These are phyloP conservation scores for Jimgerdemannia flammicorona DNA, from an alignment of 192 early-diverging fungal genomes.

Conservation along the genomic window DNA sequence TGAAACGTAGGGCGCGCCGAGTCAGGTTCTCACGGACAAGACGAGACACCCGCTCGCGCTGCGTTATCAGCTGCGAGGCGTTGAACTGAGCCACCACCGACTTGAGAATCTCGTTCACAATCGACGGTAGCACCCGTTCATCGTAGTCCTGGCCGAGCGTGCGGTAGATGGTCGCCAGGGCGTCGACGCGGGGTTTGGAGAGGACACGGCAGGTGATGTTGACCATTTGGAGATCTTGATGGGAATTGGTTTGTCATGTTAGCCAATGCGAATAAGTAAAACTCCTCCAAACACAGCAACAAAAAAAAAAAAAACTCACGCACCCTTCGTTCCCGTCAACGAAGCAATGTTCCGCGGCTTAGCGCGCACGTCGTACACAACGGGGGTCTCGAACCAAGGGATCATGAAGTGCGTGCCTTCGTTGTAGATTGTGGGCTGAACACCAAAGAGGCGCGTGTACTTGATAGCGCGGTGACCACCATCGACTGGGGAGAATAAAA, in stretches of 20 bases:
- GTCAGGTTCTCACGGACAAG: slow-evolving; percentile 86
- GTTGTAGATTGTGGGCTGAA: slow-evolving; percentile 77
- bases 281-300: background rate
- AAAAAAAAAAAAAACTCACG: background rate
- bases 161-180: slow-evolving; percentile 81
- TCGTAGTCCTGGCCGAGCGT: slow-evolving; percentile 93
- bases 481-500: slow-evolving; percentile 66
- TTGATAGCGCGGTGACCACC: slow-evolving; percentile 98
- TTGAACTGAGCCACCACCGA: slow-evolving; percentile 98
- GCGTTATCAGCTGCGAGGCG: slow-evolving; percentile 94
- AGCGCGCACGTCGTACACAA: slow-evolving; percentile 96
- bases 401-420: slow-evolving; percentile 97
- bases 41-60: slow-evolving; percentile 88
- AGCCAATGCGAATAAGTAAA: background rate
- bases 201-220: slow-evolving; percentile 98
- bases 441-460: slow-evolving; percentile 88
- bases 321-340: slow-evolving; percentile 96
- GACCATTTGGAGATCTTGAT: slow-evolving; percentile 98
- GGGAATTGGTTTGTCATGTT: too few relatives aligned
- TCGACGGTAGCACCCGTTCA: slow-evolving; percentile 95
- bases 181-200: slow-evolving; percentile 76
- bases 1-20: slow-evolving; percentile 78
- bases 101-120: slow-evolving; percentile 98
- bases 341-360: slow-evolving; percentile 97
- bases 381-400: slow-evolving; percentile 94